A percentile compares a stretch with the other conserved stretches of the same genome.
These are phyloP conservation scores for Triadica sebifera DNA, from an alignment of 345 rosid genomes.

Conservation along the genomic window DNA sequence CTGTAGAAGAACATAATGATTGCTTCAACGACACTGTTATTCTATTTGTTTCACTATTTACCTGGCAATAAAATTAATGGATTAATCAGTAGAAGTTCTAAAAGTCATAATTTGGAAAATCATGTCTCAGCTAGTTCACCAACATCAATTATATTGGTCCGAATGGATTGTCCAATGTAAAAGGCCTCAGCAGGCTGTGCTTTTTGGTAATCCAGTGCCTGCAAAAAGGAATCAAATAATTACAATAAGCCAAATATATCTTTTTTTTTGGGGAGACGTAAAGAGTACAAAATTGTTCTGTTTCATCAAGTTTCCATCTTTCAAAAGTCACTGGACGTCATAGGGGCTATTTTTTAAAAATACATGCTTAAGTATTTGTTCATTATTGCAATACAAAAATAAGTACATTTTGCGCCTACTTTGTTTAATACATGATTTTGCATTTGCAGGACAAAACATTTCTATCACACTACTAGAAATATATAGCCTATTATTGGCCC, in stretches of 20 bases:
- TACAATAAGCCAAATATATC: not conserved
- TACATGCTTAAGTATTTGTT: no score
- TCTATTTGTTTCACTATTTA: constrained; percentile 62
- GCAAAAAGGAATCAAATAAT: constrained; percentile 6
- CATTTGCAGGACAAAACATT: not conserved
- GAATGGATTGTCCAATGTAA: constrained; percentile 88
- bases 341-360: not conserved
- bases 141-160: constrained; percentile 75
- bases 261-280: not conserved
- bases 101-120: constrained; percentile 14
- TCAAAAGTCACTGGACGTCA: not conserved
- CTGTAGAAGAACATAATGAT: constrained; percentile 76
- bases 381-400: no score
- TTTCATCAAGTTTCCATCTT: not conserved
- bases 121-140: constrained; percentile 37
- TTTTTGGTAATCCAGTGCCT: constrained; percentile 72
- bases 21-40: constrained; percentile 81
- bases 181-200: constrained; percentile 64
- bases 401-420: not conserved
- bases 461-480: not conserved
- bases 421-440: not conserved
- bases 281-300: not conserved
- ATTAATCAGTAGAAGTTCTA: constrained; percentile 12
- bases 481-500: not conserved
- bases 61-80: constrained; percentile 42